phyloP scores from a whole-genome alignment of 306 rosid genomes.

The Cucurbita maxima region DNA sequence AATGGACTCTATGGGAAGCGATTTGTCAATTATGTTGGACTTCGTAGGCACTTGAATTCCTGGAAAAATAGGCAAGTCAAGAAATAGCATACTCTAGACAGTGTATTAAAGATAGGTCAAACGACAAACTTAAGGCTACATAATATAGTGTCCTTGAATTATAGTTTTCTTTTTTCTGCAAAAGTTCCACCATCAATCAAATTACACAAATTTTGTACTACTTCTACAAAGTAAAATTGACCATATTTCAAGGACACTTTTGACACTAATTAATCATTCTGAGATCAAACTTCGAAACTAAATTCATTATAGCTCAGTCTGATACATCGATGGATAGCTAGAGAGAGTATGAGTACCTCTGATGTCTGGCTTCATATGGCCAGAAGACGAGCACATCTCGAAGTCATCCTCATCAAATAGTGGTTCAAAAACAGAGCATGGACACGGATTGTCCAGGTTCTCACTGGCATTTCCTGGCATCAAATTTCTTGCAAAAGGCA shows the following conservation, averaged over 20 bases:
- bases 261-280: not conserved
- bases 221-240: not conserved
- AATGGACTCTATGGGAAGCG: conserved; percentile 88
- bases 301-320: not conserved
- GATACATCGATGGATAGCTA: not conserved
- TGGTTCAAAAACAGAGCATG: conserved; percentile 71
- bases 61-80: conserved; percentile 9
- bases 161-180: not conserved
- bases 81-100: not conserved
- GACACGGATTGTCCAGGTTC: conserved; percentile 77
- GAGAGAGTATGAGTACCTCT: conserved; percentile 24
- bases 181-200: not conserved
- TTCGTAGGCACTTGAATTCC: conserved; percentile 26
- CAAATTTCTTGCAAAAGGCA: conserved; percentile 27
- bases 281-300: not conserved
- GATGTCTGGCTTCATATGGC: conserved; percentile 22
- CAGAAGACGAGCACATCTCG: conserved; percentile 25
- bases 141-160: too few relatives aligned
- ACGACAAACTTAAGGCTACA: not conserved
- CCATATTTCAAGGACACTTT: not conserved
- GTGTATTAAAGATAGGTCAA: not conserved
- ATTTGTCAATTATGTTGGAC: conserved; percentile 85
- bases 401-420: conserved; percentile 49
- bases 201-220: not conserved
- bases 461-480: conserved; percentile 28